Conservation (phyloP, 371 early-diverging fungal genomes). For the Syncephalastrum monosporum region DNA sequence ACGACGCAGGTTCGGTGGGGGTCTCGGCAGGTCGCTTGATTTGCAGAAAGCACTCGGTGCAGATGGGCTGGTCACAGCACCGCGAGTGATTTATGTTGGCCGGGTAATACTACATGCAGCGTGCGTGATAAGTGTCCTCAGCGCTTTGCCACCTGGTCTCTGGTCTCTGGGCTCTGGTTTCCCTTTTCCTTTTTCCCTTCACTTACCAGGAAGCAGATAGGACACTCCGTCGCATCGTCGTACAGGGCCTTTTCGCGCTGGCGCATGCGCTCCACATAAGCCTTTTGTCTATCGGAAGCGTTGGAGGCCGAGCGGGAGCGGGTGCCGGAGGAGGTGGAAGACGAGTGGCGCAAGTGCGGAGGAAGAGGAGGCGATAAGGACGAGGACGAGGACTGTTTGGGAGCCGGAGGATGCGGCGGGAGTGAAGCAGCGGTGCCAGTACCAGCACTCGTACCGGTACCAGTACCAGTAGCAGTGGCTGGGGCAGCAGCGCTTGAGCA, state of each 20-base stretch:
- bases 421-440: slow-evolving; percentile 3
- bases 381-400: slow-evolving; percentile 2
- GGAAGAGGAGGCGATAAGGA: background rate
- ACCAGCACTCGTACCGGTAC: background rate
- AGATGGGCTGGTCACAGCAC: slow-evolving; percentile 94
- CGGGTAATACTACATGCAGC: slow-evolving; percentile 77
- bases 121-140: background rate
- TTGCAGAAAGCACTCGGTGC: slow-evolving; percentile 95
- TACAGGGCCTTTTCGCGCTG: slow-evolving; percentile 47
- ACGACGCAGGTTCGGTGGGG: slow-evolving; percentile 59
- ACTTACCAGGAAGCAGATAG: slow-evolving; percentile 65
- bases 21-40: slow-evolving; percentile 76
- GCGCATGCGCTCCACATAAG: slow-evolving; percentile 11
- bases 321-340: background rate
- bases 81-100: slow-evolving; percentile 88
- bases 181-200: background rate
- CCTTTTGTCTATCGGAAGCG: background rate
- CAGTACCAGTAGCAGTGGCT: background rate
- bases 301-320: background rate
- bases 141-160: no score
- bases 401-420: background rate
- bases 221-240: slow-evolving; percentile 84
- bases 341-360: slow-evolving; percentile 8
- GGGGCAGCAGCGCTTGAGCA: background rate
- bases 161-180: no score